Percentiles rank a stretch among this genome's conserved stretches.
phyloP scores from a whole-genome alignment of 2,329 filamentous ascomycete genomes.

The Curvularia spicifera region DNA sequence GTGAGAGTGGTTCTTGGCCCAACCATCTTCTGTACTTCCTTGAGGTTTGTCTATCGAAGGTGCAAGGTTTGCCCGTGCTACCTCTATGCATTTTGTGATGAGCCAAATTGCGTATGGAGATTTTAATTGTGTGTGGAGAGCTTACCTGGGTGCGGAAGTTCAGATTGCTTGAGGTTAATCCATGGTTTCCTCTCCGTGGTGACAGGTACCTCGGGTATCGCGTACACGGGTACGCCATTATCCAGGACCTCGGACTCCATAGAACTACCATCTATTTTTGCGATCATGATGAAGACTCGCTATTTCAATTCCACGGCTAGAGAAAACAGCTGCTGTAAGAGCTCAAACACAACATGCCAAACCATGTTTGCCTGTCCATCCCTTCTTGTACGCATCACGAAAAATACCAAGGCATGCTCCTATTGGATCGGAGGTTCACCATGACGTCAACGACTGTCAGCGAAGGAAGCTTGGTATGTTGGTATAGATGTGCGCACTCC shows the following conservation, averaged over 20 bases:
- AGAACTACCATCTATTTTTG: conserved; percentile 8
- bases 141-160: conserved; percentile 25
- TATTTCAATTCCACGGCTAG: neutral
- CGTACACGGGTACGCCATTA: conserved; percentile 10
- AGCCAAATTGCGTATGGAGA: neutral
- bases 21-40: conserved; percentile 52
- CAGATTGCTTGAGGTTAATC: conserved; percentile 12
- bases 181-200: conserved; percentile 22
- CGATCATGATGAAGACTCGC: neutral
- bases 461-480: conserved; percentile 11
- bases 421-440: conserved; percentile 12
- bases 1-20: conserved; percentile 48
- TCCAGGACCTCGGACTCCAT: conserved; percentile 1
- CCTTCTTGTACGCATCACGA: conserved; percentile 4
- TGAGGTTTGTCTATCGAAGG: conserved; percentile 50
- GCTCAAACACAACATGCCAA: neutral
- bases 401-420: conserved; percentile 7
- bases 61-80: conserved; percentile 53
- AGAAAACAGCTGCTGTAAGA: neutral
- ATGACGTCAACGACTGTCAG: conserved; percentile 17
- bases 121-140: neutral
- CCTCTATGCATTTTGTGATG: conserved; percentile 35
- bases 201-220: conserved; percentile 19
- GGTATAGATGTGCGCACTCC: conserved; percentile 3
- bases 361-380: neutral